Evolutionary conservation across 176 grass and related monocot genomes (phyloP).

Genomic region (Tillandsia leiboldiana): DNA sequence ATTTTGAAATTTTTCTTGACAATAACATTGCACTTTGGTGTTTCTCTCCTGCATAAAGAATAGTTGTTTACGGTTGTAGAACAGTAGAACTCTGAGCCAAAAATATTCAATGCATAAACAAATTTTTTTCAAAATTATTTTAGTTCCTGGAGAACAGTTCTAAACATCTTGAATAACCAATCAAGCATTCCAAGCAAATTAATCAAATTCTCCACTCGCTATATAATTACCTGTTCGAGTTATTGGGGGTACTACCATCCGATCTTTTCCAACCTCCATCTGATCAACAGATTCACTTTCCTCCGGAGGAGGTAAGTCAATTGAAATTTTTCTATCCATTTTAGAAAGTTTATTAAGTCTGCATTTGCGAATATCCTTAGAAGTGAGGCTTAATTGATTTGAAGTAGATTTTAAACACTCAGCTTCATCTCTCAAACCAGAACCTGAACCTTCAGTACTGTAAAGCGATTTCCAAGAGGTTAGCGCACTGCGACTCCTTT

Average conservation of each 20-base stretch:
- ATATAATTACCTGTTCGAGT: conserved; percentile 20
- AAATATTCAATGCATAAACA: background rate
- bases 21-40: conserved; percentile 19
- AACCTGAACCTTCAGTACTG: conserved; percentile 13
- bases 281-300: conserved; percentile 22
- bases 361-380: background rate
- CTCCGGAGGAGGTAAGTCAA: conserved; percentile 20
- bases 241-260: conserved; percentile 23
- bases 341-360: conserved; percentile 5
- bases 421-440: conserved; percentile 23
- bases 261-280: conserved; percentile 23
- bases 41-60: conserved; percentile 29
- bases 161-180: background rate
- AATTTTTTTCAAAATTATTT: background rate
- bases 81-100: background rate
- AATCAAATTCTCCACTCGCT: background rate
- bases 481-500: background rate
- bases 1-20: conserved; percentile 20
- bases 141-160: background rate
- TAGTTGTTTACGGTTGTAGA: conserved; percentile 20
- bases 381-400: conserved; percentile 10
- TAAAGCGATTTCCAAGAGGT: background rate
- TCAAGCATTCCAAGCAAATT: conserved; percentile 10
- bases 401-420: conserved; percentile 17
- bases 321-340: conserved; percentile 18